phyloP scores from a whole-genome alignment of 805 yeast genomes.

The Metschnikowia borealis region DNA sequence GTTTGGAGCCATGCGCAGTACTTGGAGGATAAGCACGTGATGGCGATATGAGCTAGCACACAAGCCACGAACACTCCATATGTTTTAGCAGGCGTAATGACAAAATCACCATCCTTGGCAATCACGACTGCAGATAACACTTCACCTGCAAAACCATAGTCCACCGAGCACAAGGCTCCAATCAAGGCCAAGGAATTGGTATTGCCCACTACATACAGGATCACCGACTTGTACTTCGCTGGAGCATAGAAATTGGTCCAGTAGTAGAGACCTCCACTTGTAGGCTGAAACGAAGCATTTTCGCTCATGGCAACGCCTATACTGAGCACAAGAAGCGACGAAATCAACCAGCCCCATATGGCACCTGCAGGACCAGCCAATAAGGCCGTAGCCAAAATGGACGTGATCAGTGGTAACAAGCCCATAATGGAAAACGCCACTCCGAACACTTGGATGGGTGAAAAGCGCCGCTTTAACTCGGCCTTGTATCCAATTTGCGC shows the following conservation, averaged over 20 bases:
- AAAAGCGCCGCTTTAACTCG: conserved; percentile 58
- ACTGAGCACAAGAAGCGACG: conserved; percentile 50
- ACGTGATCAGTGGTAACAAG: conserved; percentile 58
- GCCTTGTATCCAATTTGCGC: conserved; percentile 67
- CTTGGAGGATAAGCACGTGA: conserved; percentile 55
- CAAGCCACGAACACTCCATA: conserved; percentile 69
- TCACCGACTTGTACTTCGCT: conserved; percentile 18
- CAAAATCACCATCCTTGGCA: conserved; percentile 51
- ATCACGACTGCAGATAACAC: conserved; percentile 56
- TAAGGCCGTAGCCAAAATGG: conserved; percentile 50
- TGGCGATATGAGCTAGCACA: conserved; percentile 45
- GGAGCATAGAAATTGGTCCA: conserved; percentile 69
- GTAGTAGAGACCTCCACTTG: conserved; percentile 71
- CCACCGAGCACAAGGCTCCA: conserved; percentile 64
- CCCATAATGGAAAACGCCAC: conserved; percentile 75
- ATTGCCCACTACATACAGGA: conserved; percentile 51
- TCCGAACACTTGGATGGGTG: conserved; percentile 63
- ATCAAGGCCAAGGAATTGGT: conserved; percentile 64
- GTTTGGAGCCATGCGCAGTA: conserved; percentile 58
- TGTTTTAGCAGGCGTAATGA: conserved; percentile 47
- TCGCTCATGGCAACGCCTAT: conserved; percentile 66
- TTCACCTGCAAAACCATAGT: conserved; percentile 64
- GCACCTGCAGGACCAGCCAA: conserved; percentile 62
- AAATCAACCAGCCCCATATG: conserved; percentile 71
- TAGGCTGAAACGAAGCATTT: conserved; percentile 65